Evolutionary conservation across 176 grass and related monocot genomes (phyloP), one percentile per base, ranked within the genome.

Genomic region (Tillandsia fasciculata): DNA sequence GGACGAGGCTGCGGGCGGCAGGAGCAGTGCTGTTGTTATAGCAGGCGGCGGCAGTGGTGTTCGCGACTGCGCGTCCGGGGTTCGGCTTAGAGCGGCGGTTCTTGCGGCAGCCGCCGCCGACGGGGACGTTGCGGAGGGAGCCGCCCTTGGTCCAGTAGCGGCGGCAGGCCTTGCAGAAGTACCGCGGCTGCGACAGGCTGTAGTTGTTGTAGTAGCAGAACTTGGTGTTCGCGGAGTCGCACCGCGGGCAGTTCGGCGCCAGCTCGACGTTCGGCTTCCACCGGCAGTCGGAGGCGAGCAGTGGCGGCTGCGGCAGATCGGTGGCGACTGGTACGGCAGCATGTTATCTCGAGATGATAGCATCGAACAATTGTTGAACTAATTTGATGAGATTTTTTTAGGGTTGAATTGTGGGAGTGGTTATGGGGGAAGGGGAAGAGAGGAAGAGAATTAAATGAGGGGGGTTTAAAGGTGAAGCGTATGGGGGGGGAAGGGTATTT

Each of bases 131-230:
- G 12, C 91, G 70, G 66, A 96, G 85, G 12, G 91, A 96, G n/a
- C 91, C 91, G 6, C 91, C 91, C 71, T 88, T 91, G 77, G 91
- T 96, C 91, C 91, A 96, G 77, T 96, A 96, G 0, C 91, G 77
- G 52, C 91, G 77, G 79, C 91, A 96, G 10, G 82, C 85, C 74
- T 96, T 96, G 83, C 91, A 96, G 85, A 96, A 91, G 83, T 96
- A 96, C 48, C 91, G 88, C 17, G 91, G 91, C 80, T 96, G 91
- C 72, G 74, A 88, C 59, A 91, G 83, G 87, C 91, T 96, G 85
- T 96, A 96, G 72, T 96, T 96, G 83, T 96, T 96, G 88, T 91
- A 96, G 88, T 96, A 96, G 83, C 91, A 96, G 58, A 96, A 96
- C 76, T 96, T 96, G 74, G 91, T 91, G 80, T 96, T 91, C 58